Evolutionary conservation across 495 filamentous ascomycete genomes (phyloP), one percentile per base, ranked within the genome.

Genomic region (Daldinia decipiens): DNA sequence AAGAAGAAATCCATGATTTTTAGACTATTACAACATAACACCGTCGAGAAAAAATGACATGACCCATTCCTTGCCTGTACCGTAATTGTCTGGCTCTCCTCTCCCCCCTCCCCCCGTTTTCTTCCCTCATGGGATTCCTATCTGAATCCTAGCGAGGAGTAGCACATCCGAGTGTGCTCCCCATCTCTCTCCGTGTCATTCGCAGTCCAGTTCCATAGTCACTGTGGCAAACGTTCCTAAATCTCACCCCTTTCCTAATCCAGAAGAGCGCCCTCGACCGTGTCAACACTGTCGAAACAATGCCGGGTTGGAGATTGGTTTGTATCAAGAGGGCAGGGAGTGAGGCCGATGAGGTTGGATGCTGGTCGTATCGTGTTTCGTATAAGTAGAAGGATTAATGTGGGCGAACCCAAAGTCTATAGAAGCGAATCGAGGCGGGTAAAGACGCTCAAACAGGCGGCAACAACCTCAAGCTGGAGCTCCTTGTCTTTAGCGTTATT

Each of bases 401-500:
- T 24, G 19, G 38, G 39, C 38, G 17, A 34, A 32, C 5, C 43
- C 39, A 32, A 39, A 11, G 51, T 62, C 87, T 86, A 97, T 76
- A 98, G 89, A 56, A 97, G 84, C 19, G 95, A 98, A 83, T 98
- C 95, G 74, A 98, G 89, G 80, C 95, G 87, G 62, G 95, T 98
- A 79, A 97, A 98, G 74, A 98, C 95, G 83, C 91, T 97, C 79
- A 98, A 85, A 81, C 94, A 97, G 66, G 95, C 95, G 53, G 95
- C 93, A 57, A 98, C 92, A 74, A 98, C 95, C 88, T 99, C 95
- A 73, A 99, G 83, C 75, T 99, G 95, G 68, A 99, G 85, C 74
- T 99, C 95, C 80, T 91, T 95, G 61, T 98, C 94, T 81, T 92
- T 94, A 68, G 83, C 86, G 68, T 86, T 89, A 74, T 90, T 93